Conservation (phyloP, 1,284 basidiomycete species). For the Rugosomyces carneus region DNA sequence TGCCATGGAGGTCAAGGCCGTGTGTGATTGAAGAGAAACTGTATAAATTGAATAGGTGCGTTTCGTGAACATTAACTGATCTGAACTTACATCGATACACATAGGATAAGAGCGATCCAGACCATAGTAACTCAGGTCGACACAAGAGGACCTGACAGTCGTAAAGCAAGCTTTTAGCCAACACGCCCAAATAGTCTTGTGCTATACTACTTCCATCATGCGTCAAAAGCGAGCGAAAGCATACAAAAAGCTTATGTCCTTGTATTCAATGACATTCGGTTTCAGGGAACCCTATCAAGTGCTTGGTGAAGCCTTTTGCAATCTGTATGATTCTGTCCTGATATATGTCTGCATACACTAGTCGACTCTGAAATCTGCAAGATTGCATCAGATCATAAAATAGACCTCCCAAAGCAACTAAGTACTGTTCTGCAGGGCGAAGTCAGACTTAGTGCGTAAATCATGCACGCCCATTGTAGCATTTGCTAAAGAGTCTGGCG, state of each 20-base stretch:
- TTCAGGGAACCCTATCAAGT: conserved; percentile 91
- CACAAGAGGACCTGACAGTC: too few relatives aligned
- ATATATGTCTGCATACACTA: conserved; percentile 24
- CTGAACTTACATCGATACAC: conserved; percentile 7
- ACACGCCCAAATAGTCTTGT: conserved; percentile 20
- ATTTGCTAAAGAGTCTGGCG: conserved; percentile 24
- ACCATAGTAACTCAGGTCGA: too few relatives aligned
- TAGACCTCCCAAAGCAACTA: conserved; percentile 74
- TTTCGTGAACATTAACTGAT: neutral
- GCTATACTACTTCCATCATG: conserved; percentile 44
- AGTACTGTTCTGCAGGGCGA: conserved; percentile 73
- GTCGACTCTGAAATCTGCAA: conserved; percentile 86
- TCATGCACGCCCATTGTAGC: conserved; percentile 1
- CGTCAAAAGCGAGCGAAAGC: conserved; percentile 89
- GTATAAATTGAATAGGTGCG: neutral
- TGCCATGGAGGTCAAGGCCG: conserved; percentile 30
- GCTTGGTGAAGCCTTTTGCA: conserved; percentile 47
- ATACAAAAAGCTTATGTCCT: conserved; percentile 86
- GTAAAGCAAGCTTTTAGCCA: too few relatives aligned
- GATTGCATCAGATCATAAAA: conserved; percentile 59
- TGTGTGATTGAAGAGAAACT: conserved; percentile 1
- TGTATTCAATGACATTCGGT: conserved; percentile 81
- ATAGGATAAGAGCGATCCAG: conserved; percentile 6
- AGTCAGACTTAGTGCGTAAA: conserved; percentile 79
- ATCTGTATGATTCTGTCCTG: neutral